Evolutionary conservation across 805 yeast genomes (phyloP).

Genomic region (Torulaspora quercuum): DNA sequence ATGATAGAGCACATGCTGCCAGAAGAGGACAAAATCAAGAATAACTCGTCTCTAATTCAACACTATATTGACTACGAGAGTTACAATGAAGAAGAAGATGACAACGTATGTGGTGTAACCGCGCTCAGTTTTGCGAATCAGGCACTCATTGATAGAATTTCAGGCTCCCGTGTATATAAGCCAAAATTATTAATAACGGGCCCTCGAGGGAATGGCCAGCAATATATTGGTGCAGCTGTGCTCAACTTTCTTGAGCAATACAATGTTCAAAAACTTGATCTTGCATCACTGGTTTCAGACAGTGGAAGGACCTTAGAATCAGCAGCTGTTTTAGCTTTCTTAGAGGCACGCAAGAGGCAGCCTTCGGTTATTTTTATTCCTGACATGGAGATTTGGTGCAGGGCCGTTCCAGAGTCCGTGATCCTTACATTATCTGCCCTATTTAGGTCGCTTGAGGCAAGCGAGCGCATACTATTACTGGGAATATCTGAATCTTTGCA

Average conservation of each 20-base stretch:
- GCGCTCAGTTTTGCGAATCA: constrained; percentile 64
- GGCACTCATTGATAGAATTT: constrained; percentile 51
- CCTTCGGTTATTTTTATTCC: constrained; percentile 87
- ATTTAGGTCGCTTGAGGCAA: constrained; percentile 62
- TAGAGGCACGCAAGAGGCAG: constrained; percentile 84
- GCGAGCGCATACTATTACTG: constrained; percentile 68
- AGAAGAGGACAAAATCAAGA: constrained; percentile 30
- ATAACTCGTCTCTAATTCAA: constrained; percentile 32
- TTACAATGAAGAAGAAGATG: constrained; percentile 25
- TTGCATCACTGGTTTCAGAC: constrained; percentile 73
- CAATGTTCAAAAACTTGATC: constrained; percentile 80
- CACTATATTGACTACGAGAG: constrained; percentile 36
- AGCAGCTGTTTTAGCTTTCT: constrained; percentile 72
- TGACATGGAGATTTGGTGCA: constrained; percentile 71
- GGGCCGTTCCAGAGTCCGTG: constrained; percentile 64
- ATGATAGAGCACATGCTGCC: constrained; percentile 63
- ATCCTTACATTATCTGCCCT: constrained; percentile 68
- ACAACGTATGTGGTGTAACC: constrained; percentile 42
- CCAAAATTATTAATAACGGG: constrained; percentile 82
- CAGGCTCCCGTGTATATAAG: constrained; percentile 63
- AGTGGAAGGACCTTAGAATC: constrained; percentile 79
- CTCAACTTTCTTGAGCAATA: constrained; percentile 82
- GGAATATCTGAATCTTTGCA: constrained; percentile 61
- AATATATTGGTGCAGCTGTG: constrained; percentile 76
- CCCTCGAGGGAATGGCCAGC: constrained; percentile 77